Percentiles rank a stretch among this genome's conserved stretches.
Evolutionary conservation across 257 asterid genomes (phyloP).

Genomic region (Apocynum venetum): DNA sequence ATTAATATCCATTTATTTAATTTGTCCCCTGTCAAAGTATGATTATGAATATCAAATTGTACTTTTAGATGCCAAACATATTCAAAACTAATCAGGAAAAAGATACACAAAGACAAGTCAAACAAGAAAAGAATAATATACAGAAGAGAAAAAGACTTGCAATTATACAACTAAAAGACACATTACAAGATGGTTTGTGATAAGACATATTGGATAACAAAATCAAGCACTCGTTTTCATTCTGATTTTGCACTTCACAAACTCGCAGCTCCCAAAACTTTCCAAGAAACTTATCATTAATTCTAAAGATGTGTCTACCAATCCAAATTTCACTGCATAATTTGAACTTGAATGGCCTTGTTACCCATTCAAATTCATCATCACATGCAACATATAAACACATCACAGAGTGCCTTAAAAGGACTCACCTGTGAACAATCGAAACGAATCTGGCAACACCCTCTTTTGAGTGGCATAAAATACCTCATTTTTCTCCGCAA

Average conservation of each 20-base stretch:
- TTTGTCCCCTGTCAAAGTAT: background rate
- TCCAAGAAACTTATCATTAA: background rate
- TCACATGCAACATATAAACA: background rate
- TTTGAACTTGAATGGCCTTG: background rate
- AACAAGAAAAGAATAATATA: background rate
- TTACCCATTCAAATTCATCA: background rate
- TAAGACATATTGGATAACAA: background rate
- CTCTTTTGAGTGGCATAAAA: slow-evolving; percentile 84
- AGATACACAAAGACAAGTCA: background rate
- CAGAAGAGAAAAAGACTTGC: background rate
- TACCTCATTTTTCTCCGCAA: slow-evolving; percentile 53
- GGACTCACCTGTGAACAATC: slow-evolving; percentile 62
- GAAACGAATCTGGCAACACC: slow-evolving; percentile 76
- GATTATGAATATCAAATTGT: background rate
- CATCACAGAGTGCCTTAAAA: slow-evolving; percentile 3
- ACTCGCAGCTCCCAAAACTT: background rate
- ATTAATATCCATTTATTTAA: background rate
- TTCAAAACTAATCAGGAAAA: background rate
- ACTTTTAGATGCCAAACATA: background rate
- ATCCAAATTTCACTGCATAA: background rate
- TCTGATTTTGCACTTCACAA: background rate
- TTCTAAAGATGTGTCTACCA: background rate
- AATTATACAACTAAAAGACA: background rate
- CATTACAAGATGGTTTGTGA: background rate
- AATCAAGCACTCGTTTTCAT: background rate